Percentiles rank a stretch among this genome's conserved stretches.
phyloP scores from a whole-genome alignment of 1,284 basidiomycete genomes.

The Xerocomus nothofagi region DNA sequence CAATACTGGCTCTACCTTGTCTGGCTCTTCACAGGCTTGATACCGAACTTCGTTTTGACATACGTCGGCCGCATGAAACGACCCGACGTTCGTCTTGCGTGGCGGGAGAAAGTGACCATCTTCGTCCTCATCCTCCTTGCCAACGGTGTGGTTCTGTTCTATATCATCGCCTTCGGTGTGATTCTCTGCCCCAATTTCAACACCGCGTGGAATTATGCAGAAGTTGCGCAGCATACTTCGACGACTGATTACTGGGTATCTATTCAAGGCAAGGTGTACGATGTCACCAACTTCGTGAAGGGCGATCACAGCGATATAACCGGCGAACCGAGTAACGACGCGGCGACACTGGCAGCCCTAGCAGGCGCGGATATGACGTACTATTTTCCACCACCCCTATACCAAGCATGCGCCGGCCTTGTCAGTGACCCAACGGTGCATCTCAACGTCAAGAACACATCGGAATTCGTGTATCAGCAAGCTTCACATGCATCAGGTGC shows the following conservation, averaged over 20 bases:
- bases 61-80: conserved; percentile 91
- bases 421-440: conserved; percentile 57
- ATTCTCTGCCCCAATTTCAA: conserved; percentile 92
- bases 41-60: conserved; percentile 72
- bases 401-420: conserved; percentile 76
- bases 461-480: conserved; percentile 50
- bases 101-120: conserved; percentile 96
- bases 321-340: conserved; percentile 63
- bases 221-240: conserved; percentile 75
- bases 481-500: conserved; percentile 81
- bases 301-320: conserved; percentile 84
- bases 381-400: conserved; percentile 87
- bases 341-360: conserved; percentile 67
- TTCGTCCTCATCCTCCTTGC: conserved; percentile 84
- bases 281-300: conserved; percentile 85
- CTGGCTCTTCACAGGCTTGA: conserved; percentile 80
- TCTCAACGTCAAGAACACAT: conserved; percentile 70
- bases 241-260: conserved; percentile 83
- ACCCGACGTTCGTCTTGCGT: conserved; percentile 91
- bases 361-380: conserved; percentile 88
- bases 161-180: conserved; percentile 87
- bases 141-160: conserved; percentile 85
- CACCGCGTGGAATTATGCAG: conserved; percentile 81
- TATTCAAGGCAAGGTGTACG: conserved; percentile 91
- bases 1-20: conserved; percentile 71